phyloP scores from a whole-genome alignment of 306 rosid species.

The Quercus gilva region DNA sequence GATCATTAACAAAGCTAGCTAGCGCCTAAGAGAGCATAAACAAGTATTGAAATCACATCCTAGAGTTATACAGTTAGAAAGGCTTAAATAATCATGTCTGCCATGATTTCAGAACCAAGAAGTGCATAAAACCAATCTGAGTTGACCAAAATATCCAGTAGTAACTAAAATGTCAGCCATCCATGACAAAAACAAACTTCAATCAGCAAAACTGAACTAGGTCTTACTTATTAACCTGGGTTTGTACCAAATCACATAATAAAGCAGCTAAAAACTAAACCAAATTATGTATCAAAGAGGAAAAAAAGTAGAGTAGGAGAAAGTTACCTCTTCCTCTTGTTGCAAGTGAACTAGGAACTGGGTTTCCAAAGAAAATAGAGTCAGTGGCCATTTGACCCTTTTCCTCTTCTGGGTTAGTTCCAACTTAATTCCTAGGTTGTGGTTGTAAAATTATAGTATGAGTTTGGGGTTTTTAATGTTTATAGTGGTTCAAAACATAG shows the following conservation, averaged over 20 bases:
- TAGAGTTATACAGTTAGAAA: too few species aligned
- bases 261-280: not conserved
- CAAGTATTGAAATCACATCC: too few species aligned
- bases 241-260: not conserved
- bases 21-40: not conserved
- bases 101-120: not conserved
- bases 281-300: not conserved
- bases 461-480: not conserved
- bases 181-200: not conserved
- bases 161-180: not conserved
- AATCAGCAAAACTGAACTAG: not conserved
- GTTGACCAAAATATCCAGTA: not conserved
- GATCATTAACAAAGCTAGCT: not conserved
- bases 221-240: not conserved
- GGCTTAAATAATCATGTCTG: not conserved
- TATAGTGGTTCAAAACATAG: not conserved
- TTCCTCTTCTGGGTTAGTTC: not conserved
- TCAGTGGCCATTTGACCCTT: constrained; percentile 23
- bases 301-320: not conserved
- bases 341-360: constrained; percentile 21
- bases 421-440: not conserved
- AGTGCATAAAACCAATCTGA: not conserved
- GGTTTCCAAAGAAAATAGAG: constrained; percentile 16
- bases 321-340: constrained; percentile 34
- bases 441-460: not conserved